phyloP scores from a whole-genome alignment of 2,329 filamentous ascomycete species.

The Diplodia mutila region DNA sequence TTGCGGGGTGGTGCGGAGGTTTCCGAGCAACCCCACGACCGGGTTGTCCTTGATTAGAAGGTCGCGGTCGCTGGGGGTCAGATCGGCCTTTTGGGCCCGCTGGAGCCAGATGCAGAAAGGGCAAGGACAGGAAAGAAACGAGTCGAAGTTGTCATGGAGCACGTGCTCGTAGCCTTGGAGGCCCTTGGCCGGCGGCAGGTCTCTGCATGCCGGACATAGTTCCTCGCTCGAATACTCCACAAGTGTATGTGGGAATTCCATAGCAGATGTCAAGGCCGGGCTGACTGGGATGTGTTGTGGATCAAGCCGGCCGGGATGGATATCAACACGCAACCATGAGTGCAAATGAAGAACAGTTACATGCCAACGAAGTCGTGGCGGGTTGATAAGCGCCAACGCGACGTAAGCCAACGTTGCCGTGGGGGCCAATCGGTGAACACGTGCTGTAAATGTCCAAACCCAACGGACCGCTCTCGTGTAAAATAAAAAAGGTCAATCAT shows the following conservation, averaged over 20 bases:
- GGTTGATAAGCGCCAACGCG: no score
- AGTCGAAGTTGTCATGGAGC: background rate
- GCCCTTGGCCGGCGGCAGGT: background rate
- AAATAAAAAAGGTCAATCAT: no score
- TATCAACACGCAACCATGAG: no score
- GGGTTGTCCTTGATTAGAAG: background rate
- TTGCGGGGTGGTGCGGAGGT: background rate
- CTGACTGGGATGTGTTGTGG: no score
- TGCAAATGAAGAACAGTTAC: no score
- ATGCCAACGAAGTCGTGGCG: no score
- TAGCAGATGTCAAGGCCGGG: background rate
- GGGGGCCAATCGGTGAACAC: no score
- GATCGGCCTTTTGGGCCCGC: background rate
- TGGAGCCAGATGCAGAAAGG: background rate
- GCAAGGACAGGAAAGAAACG: background rate
- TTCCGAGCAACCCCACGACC: background rate
- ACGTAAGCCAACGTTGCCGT: no score
- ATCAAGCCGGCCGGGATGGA: no score
- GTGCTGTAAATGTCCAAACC: no score
- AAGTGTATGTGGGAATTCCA: background rate
- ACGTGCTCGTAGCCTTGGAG: background rate
- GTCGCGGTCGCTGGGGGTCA: background rate
- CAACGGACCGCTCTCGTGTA: no score
- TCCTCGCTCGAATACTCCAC: background rate
- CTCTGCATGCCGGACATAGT: background rate